Evolutionary conservation across 257 asterid species (phyloP), one percentile per base, ranked within the genome.

Genomic region (Ocimum tenuiflorum): DNA sequence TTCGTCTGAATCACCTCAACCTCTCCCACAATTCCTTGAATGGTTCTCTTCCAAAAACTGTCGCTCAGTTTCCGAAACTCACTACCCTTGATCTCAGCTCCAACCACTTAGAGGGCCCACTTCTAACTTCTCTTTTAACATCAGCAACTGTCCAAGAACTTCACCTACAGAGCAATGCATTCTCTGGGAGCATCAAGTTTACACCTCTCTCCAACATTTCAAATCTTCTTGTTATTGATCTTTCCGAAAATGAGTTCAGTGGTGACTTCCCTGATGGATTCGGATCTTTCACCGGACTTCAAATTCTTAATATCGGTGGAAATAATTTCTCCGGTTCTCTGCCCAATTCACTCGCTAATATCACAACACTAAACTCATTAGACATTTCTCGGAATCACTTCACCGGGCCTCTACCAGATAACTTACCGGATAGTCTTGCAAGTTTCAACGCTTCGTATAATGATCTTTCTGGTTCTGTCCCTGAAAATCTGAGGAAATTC

Each of bases 391-490:
- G 73, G 59, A 92, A 92, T 75, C 80, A 70, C 69, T 90, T 92
- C 69, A 70, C 82, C 0, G 95, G 99, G 64, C 81, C 87, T 35
- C 81, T 89, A 60, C 96, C 97, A 3, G 75, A 61, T 19, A 85
- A 88, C 76, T 71, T 83, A 19, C 74, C 99, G 0, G 74, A 79
- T 67, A 68, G 68, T 75, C 94, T 92, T 63, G 84, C 79, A 63
- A 82, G 83, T 77, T 83, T 92, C 18, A 92, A 92, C 69, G 97
- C 89, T 60, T 92, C 99, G 0, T 75, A 74, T 60, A 89, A 92
- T 73, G 84, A 84, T 69, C 87, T 92, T 48, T 87, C 96, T 2
- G 97, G 99, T 8, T 83, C 80, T 12, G 97, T 89, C 62, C 97
- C 99, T 0, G 95, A 86, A 14, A 89, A 89, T 70, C 75, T 92